These are phyloP conservation scores for Phytophthora tubulina DNA, from an alignment of 352 stramenopile species.

Conservation along the genomic window DNA sequence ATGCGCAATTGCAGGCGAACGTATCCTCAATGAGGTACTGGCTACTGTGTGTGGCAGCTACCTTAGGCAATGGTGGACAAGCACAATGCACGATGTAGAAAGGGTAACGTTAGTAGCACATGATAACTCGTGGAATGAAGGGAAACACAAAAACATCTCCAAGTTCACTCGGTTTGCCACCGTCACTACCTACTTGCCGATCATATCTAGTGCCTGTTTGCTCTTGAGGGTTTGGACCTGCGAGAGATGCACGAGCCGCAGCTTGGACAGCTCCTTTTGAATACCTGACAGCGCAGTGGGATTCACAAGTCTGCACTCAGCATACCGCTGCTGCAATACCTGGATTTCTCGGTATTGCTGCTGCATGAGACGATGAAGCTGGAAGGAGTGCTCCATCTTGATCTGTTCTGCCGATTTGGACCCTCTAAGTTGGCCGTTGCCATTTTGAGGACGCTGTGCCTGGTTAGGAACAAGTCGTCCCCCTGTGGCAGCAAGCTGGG, in stretches of 20 bases:
- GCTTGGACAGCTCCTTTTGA: slow-evolving; percentile 86
- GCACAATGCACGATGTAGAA: not conserved
- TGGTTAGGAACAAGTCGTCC: slow-evolving; percentile 40
- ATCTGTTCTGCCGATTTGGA: slow-evolving; percentile 63
- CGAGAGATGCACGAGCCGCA: slow-evolving; percentile 85
- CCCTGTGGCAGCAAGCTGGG: slow-evolving; percentile 40
- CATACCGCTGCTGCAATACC: slow-evolving; percentile 86
- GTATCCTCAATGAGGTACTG: not conserved
- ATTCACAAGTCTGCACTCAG: slow-evolving; percentile 77
- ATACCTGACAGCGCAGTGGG: slow-evolving; percentile 79
- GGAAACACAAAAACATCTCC: slow-evolving; percentile 14
- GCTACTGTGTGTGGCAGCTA: not conserved
- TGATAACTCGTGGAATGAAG: slow-evolving; percentile 14
- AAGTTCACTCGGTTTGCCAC: slow-evolving; percentile 9
- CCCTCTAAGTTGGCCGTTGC: slow-evolving; percentile 26
- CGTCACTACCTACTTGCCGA: slow-evolving; percentile 59
- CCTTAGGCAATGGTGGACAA: not conserved
- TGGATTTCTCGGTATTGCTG: slow-evolving; percentile 91
- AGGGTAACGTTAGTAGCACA: not conserved
- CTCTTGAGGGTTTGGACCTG: slow-evolving; percentile 89
- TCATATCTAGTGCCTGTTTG: slow-evolving; percentile 82
- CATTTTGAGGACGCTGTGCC: slow-evolving; percentile 33
- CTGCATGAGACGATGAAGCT: slow-evolving; percentile 89
- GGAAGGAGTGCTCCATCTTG: slow-evolving; percentile 90
- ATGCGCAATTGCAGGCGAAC: not conserved